Base-by-base conservation (phyloP, 345 rosid species). In the Eucalyptus sideroxylon region DNA sequence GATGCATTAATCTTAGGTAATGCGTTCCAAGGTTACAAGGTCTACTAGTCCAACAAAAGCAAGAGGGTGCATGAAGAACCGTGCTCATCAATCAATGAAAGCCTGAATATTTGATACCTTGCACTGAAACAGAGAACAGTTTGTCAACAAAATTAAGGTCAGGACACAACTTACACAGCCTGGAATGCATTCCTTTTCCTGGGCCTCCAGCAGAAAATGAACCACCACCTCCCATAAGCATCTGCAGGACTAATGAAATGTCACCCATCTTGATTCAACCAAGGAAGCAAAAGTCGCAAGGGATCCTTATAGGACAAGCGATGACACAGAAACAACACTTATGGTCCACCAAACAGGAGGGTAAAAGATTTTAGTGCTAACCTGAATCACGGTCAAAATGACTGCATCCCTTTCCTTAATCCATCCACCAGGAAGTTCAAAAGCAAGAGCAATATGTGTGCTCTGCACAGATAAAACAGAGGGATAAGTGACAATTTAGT, bases 161-260 rank as follows among this genome's bases (percentile, higher is more conserved):
- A 77, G 30, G 47, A 77, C 47, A 77, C 47, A 88, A 93, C 98
- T 93, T 94, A 98, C 99, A 96, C n/a, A 98, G 93, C 90, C 98
- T 91, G 87, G 99, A 97, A 91, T 97, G 94, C 99, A 98, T 98
- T 90, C 99, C 99, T 82, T 98, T 98, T n/a, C 99, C 99, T 67
- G 99, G 99, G 51, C 99, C 99, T n/a, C 99, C 99, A 3, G 98
- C 98, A 56, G 99, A 98, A 91, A 97, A 98, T 40, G 99, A 96
- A 90, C 99, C 99, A 89, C 99, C 99, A 89, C 99, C 99, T 91
- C 99, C 99, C 99, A 98, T 92, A 67, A 98, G 97, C 94, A 97
- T 96, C 99, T 98, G 94, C 85, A 93, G 17, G 53, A 87, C 40
- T 90, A 87, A 59, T 53, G 49, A 77, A 88, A 40, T 65, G 26